A percentile compares a stretch with the other conserved stretches of the same genome.
Conservation (phyloP, 2,329 filamentous ascomycete genomes). For the Mycocentrospora acerina region DNA sequence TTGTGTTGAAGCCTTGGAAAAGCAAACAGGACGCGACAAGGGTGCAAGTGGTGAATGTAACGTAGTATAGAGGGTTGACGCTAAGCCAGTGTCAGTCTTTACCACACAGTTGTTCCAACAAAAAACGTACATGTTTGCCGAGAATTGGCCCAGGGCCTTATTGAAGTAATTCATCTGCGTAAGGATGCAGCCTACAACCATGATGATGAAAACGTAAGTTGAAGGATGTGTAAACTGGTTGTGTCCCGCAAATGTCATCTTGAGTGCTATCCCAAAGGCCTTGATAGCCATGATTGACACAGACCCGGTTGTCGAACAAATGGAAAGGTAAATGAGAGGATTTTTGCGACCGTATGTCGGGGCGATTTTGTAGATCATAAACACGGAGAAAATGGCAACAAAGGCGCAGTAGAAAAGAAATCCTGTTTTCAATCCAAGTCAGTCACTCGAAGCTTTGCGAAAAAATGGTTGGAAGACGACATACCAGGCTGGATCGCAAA, state of each 20-base stretch:
- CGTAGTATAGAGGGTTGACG: constrained; percentile 95
- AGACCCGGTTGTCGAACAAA: constrained; percentile 95
- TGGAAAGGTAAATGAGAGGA: constrained; percentile 92
- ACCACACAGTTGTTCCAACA: too few relatives aligned
- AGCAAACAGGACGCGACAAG: constrained; percentile 94
- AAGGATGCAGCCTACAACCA: constrained; percentile 88
- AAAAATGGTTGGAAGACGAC: constrained; percentile 20
- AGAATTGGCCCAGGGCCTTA: constrained; percentile 95
- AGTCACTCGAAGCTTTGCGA: constrained; percentile 7
- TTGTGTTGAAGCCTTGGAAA: constrained; percentile 94
- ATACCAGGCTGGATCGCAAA: constrained; percentile 90
- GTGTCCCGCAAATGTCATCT: constrained; percentile 87
- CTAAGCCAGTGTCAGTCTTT: constrained; percentile 48
- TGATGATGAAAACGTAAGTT: constrained; percentile 95
- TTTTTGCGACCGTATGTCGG: constrained; percentile 92
- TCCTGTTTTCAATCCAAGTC: constrained; percentile 55
- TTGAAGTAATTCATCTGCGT: constrained; percentile 99
- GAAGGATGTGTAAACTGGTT: constrained; percentile 96
- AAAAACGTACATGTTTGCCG: constrained; percentile 83
- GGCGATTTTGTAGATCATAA: constrained; percentile 96
- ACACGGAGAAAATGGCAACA: constrained; percentile 78
- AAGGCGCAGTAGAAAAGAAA: constrained; percentile 84
- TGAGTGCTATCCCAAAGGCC: constrained; percentile 95
- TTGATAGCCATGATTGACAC: constrained; percentile 99
- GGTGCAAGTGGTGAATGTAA: constrained; percentile 94